Base-by-base conservation (phyloP, 1,284 basidiomycete species). In the Cutaneotrichosporon curvatum region DNA sequence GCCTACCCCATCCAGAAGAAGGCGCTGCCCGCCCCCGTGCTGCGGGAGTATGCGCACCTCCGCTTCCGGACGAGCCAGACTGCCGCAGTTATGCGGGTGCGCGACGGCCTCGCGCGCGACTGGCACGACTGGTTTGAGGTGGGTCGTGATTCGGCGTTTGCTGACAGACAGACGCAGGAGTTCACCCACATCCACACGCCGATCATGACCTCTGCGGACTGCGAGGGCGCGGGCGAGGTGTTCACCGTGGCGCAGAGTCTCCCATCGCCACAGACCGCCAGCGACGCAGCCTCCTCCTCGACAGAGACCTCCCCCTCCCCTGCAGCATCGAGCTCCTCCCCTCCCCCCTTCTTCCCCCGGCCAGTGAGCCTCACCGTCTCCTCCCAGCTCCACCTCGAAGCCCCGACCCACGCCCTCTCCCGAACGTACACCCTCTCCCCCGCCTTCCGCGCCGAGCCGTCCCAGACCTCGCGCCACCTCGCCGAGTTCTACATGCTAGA, bases 401-500 rank as follows among this genome's bases (percentile, higher is more conserved):
- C 88, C 2, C 76, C 92, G 40, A 80, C 87, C 2, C 78, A 81
- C 8, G 80, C 87, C 0, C 71, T 95, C 14, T 79, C 82, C 0
- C 80, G 91, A 22, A 85, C 89, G 0, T 99, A 91, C 74, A 91
- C 90, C 0, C 78, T 96, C 19, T 84, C 85, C 0, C 92, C 94
- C 0, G 83, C 83, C 49, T 99, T 98, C 72, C 83, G 94, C 18
- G 94, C 94, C 16, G 94, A 99, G 62, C 81, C 81, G 7, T 86
- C 83, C 4, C 79, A 84, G 58, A 97, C 94, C 2, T 81, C 81
- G 40, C 78, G 94, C n/a, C 94, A 99, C 69, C 78, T 99, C 7
- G 81, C 88, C 40, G 95, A 99, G 67, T 99, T 98, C 70, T 95
- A 89, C 87, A 98, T 98, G 94, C 79, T 95, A 47, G 94, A 99